Evolutionary conservation across 495 filamentous ascomycete species (phyloP).

Genomic region (Lentithecium fluviatile): DNA sequence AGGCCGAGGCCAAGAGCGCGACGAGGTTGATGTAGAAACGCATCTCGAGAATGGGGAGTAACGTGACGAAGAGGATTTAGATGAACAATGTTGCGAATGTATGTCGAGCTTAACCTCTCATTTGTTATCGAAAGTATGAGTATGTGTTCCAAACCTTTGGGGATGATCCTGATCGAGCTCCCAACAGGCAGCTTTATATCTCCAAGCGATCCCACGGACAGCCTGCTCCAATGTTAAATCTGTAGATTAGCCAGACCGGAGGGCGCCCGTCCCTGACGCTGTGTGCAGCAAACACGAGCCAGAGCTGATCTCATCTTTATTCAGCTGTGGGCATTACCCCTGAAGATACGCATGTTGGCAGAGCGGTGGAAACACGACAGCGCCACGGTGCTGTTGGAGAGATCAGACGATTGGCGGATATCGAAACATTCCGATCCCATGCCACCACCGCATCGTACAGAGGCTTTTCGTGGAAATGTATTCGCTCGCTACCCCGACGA

Average conservation of each 20-base stretch:
- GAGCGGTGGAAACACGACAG: not conserved
- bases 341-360: not conserved
- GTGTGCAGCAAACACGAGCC: not conserved
- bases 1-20: slow-evolving; percentile 17
- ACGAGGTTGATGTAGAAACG: slow-evolving; percentile 19
- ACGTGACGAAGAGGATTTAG: not conserved
- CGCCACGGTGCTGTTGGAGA: not conserved
- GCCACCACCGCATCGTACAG: too few relatives aligned
- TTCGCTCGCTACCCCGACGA: too few relatives aligned
- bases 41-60: slow-evolving; percentile 17
- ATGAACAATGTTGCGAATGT: slow-evolving; percentile 5
- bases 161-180: too few relatives aligned
- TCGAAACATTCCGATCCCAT: not conserved
- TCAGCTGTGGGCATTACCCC: not conserved
- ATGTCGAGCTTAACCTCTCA: not conserved
- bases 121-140: not conserved
- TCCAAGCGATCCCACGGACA: not conserved
- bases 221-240: too few relatives aligned
- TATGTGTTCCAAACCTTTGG: not conserved
- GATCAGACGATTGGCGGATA: not conserved
- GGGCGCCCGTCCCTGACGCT: not conserved
- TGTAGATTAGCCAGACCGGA: not conserved
- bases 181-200: slow-evolving; percentile 2
- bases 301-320: not conserved
- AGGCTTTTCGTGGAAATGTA: too few relatives aligned